Evolutionary conservation across 306 rosid species (phyloP).

Genomic region (Trichosanthes cucumerina): DNA sequence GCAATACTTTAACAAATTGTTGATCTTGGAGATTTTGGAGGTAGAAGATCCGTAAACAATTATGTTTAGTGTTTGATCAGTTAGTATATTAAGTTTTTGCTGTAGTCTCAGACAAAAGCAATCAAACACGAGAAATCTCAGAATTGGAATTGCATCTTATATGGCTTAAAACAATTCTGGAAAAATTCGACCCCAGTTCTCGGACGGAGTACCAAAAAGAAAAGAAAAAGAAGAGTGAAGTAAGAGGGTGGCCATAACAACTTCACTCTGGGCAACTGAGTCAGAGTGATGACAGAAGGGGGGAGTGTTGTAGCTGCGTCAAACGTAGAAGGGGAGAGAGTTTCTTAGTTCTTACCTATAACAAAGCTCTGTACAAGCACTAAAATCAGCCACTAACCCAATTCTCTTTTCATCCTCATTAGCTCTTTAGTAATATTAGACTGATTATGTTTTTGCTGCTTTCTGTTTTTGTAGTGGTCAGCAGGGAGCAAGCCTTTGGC

Average conservation of each 20-base stretch:
- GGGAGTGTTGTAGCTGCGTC: background rate
- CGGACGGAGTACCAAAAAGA: background rate
- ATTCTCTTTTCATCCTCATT: slow-evolving; percentile 12
- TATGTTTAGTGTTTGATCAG: background rate
- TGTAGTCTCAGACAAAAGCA: background rate
- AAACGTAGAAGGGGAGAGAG: background rate
- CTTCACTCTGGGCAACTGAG: background rate
- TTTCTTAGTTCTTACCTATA: background rate
- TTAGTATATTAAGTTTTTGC: background rate
- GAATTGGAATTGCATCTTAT: slow-evolving; percentile 7
- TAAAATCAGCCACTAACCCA: slow-evolving; percentile 25
- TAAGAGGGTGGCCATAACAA: background rate
- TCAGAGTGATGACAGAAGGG: background rate
- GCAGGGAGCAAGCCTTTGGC: slow-evolving; percentile 57
- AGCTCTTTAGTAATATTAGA: slow-evolving; percentile 1
- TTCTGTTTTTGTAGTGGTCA: slow-evolving; percentile 27
- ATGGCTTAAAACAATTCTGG: slow-evolving; percentile 6
- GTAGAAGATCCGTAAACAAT: background rate
- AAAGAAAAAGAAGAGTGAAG: background rate
- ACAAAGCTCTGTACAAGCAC: slow-evolving; percentile 7
- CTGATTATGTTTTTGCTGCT: slow-evolving; percentile 4
- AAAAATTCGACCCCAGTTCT: background rate
- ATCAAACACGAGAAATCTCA: background rate
- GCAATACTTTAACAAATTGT: background rate
- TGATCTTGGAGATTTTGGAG: background rate